Conservation (phyloP, 441 rosid species). For the Kokia cookei region DNA sequence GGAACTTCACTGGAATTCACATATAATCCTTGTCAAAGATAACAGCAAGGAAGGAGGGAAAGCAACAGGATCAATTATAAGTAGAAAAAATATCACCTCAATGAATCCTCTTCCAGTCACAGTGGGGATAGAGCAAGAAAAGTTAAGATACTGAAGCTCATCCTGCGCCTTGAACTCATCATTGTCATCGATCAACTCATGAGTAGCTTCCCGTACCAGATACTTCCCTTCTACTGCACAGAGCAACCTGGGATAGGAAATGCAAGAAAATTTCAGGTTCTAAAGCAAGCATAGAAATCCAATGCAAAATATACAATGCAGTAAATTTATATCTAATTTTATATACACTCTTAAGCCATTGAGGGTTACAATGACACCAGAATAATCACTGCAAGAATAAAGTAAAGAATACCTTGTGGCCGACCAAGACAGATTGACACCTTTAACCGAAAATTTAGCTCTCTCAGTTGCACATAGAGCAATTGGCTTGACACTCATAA, state of each 20-base stretch:
- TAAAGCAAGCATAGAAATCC: background rate
- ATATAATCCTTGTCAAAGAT: background rate
- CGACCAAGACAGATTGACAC: slow-evolving; percentile 61
- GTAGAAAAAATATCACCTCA: slow-evolving; percentile 48
- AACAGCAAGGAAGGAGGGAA: background rate
- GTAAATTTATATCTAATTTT: slow-evolving; percentile 2
- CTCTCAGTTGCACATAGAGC: slow-evolving; percentile 58
- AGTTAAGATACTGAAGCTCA: slow-evolving; percentile 54
- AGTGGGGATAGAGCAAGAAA: slow-evolving; percentile 61
- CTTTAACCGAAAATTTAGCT: slow-evolving; percentile 65
- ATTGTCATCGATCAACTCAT: slow-evolving; percentile 30
- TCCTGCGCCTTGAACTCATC: slow-evolving; percentile 38
- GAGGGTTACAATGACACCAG: background rate
- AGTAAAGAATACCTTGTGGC: slow-evolving; percentile 52
- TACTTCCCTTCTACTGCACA: slow-evolving; percentile 88
- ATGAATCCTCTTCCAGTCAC: slow-evolving; percentile 83
- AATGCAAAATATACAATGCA: background rate
- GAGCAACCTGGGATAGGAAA: slow-evolving; percentile 51
- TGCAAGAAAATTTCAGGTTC: background rate
- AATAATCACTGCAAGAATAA: background rate
- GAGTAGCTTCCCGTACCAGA: slow-evolving; percentile 50
- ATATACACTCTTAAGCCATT: background rate
- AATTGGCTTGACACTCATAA: slow-evolving; percentile 68
- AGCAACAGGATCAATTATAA: background rate
- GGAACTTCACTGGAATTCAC: background rate